Conservation (phyloP, 257 asterid genomes). For the Ilex asprella region DNA sequence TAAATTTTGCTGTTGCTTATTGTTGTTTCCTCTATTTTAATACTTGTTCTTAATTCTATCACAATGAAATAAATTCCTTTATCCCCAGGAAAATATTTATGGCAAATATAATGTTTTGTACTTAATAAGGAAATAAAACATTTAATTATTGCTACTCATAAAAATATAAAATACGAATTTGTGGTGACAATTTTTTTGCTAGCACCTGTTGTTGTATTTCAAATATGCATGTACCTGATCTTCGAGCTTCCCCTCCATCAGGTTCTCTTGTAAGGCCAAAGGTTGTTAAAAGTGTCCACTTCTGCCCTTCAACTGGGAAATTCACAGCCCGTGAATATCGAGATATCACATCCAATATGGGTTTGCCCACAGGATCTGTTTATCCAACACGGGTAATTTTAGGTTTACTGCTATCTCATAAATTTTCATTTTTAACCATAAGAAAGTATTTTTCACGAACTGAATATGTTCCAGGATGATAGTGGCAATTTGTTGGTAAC, state of each 20-base stretch:
- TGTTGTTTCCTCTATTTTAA: no score
- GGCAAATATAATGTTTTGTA: no score
- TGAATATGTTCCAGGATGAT: slow-evolving; percentile 56
- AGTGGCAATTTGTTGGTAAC: slow-evolving; percentile 84
- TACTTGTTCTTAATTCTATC: no score
- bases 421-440: slow-evolving; percentile 4
- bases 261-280: slow-evolving; percentile 99
- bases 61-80: no score
- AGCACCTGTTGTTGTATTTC: no score
- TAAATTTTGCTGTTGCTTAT: no score
- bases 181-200: no score
- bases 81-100: no score
- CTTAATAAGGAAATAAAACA: no score
- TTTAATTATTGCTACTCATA: no score
- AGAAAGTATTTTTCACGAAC: slow-evolving; percentile 5
- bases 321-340: slow-evolving; percentile 80
- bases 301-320: slow-evolving; percentile 69
- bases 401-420: slow-evolving; percentile 5
- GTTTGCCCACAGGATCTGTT: slow-evolving; percentile 94
- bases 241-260: slow-evolving; percentile 10
- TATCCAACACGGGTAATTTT: slow-evolving; percentile 82
- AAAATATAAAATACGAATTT: no score
- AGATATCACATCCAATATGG: slow-evolving; percentile 86
- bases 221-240: neutral
- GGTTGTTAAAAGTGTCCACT: slow-evolving; percentile 95